Percentiles rank a stretch among this genome's conserved stretches.
Conservation (phyloP, 306 rosid genomes). For the Prunus campanulata region DNA sequence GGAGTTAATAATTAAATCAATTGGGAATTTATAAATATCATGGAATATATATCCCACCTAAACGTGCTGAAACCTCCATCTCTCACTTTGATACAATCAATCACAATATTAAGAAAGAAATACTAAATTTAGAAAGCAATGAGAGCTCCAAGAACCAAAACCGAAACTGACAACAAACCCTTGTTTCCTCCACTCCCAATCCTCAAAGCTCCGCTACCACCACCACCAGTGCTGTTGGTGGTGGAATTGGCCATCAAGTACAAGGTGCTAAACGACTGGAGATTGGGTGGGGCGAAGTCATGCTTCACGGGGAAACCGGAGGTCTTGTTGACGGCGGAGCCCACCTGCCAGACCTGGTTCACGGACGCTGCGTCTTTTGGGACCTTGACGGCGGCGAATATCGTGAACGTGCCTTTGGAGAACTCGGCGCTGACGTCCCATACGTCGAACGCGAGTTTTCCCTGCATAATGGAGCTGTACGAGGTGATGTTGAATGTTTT, state of each 20-base stretch:
- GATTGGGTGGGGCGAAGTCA: background rate
- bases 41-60: background rate
- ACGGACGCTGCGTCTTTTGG: background rate
- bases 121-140: slow-evolving; percentile 3
- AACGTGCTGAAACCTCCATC: background rate
- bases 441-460: slow-evolving; percentile 19
- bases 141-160: slow-evolving; percentile 16
- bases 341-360: slow-evolving; percentile 33
- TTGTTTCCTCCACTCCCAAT: slow-evolving; percentile 1
- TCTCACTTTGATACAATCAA: background rate
- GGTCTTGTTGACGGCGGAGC: slow-evolving; percentile 4
- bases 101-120: background rate
- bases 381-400: slow-evolving; percentile 23
- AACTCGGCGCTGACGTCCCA: slow-evolving; percentile 17
- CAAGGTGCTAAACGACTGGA: background rate
- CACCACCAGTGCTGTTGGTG: background rate
- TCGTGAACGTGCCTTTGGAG: background rate
- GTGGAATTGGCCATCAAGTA: background rate
- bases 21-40: background rate
- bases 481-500: slow-evolving; percentile 20
- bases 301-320: background rate
- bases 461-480: background rate
- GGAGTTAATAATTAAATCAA: background rate
- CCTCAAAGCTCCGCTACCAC: background rate
- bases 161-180: slow-evolving; percentile 4